Evolutionary conservation across 257 asterid species (phyloP).

Genomic region (Plantago elongata): DNA sequence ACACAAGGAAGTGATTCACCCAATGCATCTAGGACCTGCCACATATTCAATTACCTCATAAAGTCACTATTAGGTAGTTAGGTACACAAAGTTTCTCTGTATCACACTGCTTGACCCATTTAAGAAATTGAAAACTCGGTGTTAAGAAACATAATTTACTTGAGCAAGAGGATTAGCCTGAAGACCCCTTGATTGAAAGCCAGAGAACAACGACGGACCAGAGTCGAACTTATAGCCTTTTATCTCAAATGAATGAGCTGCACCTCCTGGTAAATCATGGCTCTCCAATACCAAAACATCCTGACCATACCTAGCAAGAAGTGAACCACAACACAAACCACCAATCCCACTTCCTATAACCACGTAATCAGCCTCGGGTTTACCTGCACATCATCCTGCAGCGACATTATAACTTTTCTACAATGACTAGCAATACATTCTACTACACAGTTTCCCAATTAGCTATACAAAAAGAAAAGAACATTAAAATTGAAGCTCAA

Average conservation of each 20-base stretch:
- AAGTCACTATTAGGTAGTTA: constrained; percentile 2
- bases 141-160: constrained; percentile 28
- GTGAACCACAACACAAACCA: constrained; percentile 82
- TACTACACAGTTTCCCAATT: too few relatives aligned
- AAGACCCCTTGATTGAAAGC: constrained; percentile 87
- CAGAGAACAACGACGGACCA: constrained; percentile 94
- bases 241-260: constrained; percentile 84
- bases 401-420: constrained; percentile 22
- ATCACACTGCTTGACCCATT: constrained; percentile 1
- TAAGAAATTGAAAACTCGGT: neutral
- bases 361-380: constrained; percentile 78
- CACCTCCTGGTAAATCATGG: constrained; percentile 91
- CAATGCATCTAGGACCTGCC: constrained; percentile 90
- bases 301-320: constrained; percentile 76
- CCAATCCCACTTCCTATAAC: constrained; percentile 94
- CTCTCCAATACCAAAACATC: constrained; percentile 87
- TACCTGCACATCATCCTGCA: constrained; percentile 74
- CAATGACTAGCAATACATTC: neutral
- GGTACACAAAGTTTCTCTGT: too few relatives aligned
- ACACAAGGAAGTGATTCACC: constrained; percentile 74
- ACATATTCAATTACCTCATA: constrained; percentile 18
- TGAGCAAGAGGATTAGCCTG: constrained; percentile 97
- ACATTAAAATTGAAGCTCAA: too few relatives aligned
- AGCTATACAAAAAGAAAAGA: too few relatives aligned
- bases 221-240: constrained; percentile 82